Conservation (phyloP, 768 basidiomycete species). For the Phanerochaete sordida region DNA sequence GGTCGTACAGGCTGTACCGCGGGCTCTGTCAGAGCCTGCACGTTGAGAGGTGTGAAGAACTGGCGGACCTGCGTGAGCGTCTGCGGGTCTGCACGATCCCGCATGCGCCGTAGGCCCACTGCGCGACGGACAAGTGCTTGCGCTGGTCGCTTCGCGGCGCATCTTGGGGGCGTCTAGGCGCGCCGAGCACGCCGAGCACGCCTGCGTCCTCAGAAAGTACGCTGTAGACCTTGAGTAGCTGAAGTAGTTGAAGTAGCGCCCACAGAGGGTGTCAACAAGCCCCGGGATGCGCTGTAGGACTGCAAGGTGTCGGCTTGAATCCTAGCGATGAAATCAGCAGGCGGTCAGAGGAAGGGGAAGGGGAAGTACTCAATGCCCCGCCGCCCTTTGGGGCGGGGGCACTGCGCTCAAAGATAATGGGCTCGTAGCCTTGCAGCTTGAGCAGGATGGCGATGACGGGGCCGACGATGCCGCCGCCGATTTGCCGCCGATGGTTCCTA, state of each 20-base stretch:
- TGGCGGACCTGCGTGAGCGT: constrained; percentile 26
- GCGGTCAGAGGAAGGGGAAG: neutral
- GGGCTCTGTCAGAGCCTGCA: too few species aligned
- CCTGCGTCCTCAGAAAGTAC: constrained; percentile 9
- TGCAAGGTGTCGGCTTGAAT: neutral
- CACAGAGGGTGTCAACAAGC: constrained; percentile 1
- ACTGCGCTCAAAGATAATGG: constrained; percentile 5
- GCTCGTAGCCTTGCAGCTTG: constrained; percentile 5
- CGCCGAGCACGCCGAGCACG: neutral
- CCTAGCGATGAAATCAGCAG: neutral
- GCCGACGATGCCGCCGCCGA: neutral
- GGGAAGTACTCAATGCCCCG: constrained; percentile 27
- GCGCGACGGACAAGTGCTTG: constrained; percentile 6
- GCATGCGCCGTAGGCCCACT: constrained; percentile 25
- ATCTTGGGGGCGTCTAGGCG: neutral
- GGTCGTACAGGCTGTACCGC: constrained; percentile 43
- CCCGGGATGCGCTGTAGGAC: constrained; percentile 7
- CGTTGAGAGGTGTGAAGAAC: neutral
- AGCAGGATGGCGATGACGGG: constrained; percentile 1
- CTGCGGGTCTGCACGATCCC: constrained; percentile 21
- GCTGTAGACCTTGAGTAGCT: constrained; percentile 7
- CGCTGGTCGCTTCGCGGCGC: neutral
- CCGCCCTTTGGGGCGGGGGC: constrained; percentile 20
- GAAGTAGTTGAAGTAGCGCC: neutral
- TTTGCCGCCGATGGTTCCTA: neutral